phyloP scores from a whole-genome alignment of 371 early-diverging fungal genomes.

The Zychaea mexicana region DNA sequence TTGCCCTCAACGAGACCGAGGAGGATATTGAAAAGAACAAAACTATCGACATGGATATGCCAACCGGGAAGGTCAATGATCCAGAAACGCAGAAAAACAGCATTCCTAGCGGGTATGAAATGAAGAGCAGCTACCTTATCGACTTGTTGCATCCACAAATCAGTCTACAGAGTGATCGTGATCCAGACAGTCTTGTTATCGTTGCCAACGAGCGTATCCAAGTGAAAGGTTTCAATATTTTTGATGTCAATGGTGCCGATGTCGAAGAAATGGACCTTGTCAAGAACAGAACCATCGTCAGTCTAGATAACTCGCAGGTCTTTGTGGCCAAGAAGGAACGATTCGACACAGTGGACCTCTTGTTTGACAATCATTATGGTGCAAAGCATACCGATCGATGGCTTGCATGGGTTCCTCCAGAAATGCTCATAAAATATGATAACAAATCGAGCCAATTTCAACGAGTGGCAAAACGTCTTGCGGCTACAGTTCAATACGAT shows the following conservation, averaged over 20 bases:
- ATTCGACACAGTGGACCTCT: conserved; percentile 56
- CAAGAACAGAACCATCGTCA: conserved; percentile 73
- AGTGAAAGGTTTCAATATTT: conserved; percentile 60
- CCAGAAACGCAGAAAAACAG: conserved; percentile 46
- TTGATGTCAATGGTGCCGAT: conserved; percentile 56
- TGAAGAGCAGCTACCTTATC: conserved; percentile 65
- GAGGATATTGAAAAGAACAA: conserved; percentile 19
- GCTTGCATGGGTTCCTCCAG: conserved; percentile 89
- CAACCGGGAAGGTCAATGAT: conserved; percentile 47
- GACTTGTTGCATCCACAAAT: conserved; percentile 76
- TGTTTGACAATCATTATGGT: conserved; percentile 53
- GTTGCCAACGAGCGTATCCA: conserved; percentile 69
- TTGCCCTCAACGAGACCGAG: conserved; percentile 55
- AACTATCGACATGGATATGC: not conserved
- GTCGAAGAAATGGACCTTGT: conserved; percentile 58
- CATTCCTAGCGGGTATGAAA: conserved; percentile 52
- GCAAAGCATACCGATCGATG: conserved; percentile 59
- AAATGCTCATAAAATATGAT: conserved; percentile 70
- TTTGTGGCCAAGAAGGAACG: conserved; percentile 74
- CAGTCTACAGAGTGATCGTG: conserved; percentile 56
- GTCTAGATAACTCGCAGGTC: conserved; percentile 79
- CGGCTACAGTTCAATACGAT: conserved; percentile 76
- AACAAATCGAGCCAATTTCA: conserved; percentile 62
- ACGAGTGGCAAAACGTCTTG: conserved; percentile 73
- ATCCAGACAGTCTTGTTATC: conserved; percentile 55